These are phyloP conservation scores for Berberis thunbergii DNA, from an alignment of 164 flowering plant species.

Conservation along the genomic window DNA sequence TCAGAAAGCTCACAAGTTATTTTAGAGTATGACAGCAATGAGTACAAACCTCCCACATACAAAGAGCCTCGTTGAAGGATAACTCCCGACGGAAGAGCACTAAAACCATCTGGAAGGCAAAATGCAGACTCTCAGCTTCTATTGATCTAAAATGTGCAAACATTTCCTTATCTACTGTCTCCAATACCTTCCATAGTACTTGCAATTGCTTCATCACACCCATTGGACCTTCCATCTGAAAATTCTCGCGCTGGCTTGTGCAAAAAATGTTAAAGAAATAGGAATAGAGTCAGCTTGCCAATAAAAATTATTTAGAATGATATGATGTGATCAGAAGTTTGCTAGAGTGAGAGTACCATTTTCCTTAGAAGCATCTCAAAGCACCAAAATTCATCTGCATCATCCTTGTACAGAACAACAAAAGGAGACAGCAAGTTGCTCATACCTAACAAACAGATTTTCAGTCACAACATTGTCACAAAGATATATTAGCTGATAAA, in stretches of 20 bases:
- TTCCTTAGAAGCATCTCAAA: slow-evolving; percentile 92
- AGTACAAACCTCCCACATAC: slow-evolving; percentile 68
- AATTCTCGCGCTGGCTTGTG: slow-evolving; percentile 59
- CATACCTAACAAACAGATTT: slow-evolving; percentile 55
- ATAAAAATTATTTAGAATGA: not conserved
- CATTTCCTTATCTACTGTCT: slow-evolving; percentile 64
- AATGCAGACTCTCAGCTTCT: slow-evolving; percentile 86
- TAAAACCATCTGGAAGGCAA: slow-evolving; percentile 84
- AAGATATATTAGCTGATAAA: not conserved
- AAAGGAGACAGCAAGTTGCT: slow-evolving; percentile 88
- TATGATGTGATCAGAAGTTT: not conserved
- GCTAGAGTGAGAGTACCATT: slow-evolving; percentile 38
- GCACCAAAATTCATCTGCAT: slow-evolving; percentile 98
- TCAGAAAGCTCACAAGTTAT: too few species aligned
- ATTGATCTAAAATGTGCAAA: slow-evolving; percentile 57
- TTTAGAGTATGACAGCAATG: too few species aligned
- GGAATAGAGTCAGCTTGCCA: not conserved
- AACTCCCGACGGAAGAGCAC: slow-evolving; percentile 89
- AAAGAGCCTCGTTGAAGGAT: slow-evolving; percentile 70
- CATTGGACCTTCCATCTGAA: slow-evolving; percentile 85
- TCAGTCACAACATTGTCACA: not conserved
- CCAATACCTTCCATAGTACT: slow-evolving; percentile 64
- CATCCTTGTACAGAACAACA: slow-evolving; percentile 79
- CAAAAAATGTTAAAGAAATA: slow-evolving; percentile 8
- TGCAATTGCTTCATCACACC: slow-evolving; percentile 83